Conservation (phyloP, 2,329 filamentous ascomycete species). For the Huntiella savannae region DNA sequence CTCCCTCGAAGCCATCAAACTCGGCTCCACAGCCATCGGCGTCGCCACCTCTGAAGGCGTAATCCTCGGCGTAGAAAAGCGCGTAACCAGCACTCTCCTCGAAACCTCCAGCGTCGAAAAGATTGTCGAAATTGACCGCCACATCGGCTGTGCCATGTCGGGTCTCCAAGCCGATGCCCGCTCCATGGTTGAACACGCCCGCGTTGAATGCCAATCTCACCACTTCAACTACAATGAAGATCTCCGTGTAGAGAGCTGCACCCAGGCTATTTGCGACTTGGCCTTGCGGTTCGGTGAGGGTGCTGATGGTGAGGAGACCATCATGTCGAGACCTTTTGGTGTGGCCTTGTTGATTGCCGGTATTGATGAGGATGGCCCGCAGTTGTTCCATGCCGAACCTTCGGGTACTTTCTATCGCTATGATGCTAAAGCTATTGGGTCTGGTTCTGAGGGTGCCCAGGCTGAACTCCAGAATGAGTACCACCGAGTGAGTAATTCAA, state of each 20-base stretch:
- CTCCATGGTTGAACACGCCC: slow-evolving; percentile 95
- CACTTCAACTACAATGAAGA: slow-evolving; percentile 96
- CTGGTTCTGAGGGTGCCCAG: slow-evolving; percentile 90
- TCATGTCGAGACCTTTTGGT: slow-evolving; percentile 95
- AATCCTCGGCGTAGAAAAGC: slow-evolving; percentile 95
- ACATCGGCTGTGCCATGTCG: slow-evolving; percentile 98
- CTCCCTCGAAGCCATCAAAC: slow-evolving; percentile 98
- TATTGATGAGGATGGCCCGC: slow-evolving; percentile 90
- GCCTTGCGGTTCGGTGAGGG: slow-evolving; percentile 93
- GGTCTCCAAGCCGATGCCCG: slow-evolving; percentile 93
- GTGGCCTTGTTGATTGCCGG: slow-evolving; percentile 92
- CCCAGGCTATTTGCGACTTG: slow-evolving; percentile 94
- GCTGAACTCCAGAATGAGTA: slow-evolving; percentile 98
- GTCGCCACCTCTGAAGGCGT: slow-evolving; percentile 91
- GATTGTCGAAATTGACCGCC: slow-evolving; percentile 97
- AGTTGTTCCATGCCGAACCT: slow-evolving; percentile 93
- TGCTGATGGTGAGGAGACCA: slow-evolving; percentile 92
- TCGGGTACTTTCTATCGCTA: slow-evolving; percentile 98
- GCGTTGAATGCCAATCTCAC: slow-evolving; percentile 93
- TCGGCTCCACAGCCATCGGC: slow-evolving; percentile 93
- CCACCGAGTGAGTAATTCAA: slow-evolving; percentile 46
- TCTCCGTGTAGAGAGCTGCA: slow-evolving; percentile 90
- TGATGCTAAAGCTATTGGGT: slow-evolving; percentile 96
- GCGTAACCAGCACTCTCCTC: slow-evolving; percentile 89
- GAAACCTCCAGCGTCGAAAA: slow-evolving; percentile 98